phyloP scores from a whole-genome alignment of 306 rosid species.

The Cotoneaster glaucophyllus region DNA sequence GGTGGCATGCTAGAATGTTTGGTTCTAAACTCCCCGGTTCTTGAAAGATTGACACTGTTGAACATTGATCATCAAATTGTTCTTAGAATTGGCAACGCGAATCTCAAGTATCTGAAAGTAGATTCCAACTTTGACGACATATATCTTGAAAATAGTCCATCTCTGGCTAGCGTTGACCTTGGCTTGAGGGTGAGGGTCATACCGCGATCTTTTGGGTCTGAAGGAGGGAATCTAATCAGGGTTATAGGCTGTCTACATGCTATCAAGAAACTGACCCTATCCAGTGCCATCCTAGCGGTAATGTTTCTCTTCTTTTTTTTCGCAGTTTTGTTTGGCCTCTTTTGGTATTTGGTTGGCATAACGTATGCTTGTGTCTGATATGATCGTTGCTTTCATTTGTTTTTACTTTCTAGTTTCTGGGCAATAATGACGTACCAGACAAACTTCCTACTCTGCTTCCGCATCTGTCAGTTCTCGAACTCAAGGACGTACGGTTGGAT shows the following conservation, averaged over 20 bases:
- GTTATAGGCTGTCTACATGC: slow-evolving; percentile 6
- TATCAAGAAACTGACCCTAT: slow-evolving; percentile 10
- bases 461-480: slow-evolving; percentile 5
- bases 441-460: slow-evolving; percentile 14
- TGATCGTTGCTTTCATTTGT: slow-evolving; percentile 5
- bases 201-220: neutral
- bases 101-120: slow-evolving; percentile 22
- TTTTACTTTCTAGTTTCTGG: slow-evolving; percentile 13
- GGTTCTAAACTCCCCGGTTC: slow-evolving; percentile 11
- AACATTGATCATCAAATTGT: neutral
- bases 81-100: slow-evolving; percentile 10
- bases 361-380: neutral
- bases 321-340: neutral
- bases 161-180: slow-evolving; percentile 15
- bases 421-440: slow-evolving; percentile 1
- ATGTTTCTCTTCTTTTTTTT: neutral
- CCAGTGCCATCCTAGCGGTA: slow-evolving; percentile 1
- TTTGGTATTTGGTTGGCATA: neutral
- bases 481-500: slow-evolving; percentile 10
- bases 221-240: slow-evolving; percentile 11
- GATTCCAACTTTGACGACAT: slow-evolving; percentile 10
- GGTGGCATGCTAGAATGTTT: neutral
- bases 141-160: neutral
- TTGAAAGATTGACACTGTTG: slow-evolving; percentile 21
- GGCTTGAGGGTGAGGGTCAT: neutral